Base-by-base conservation (phyloP, 768 basidiomycete genomes). In the Hygrocybe coccinea region DNA sequence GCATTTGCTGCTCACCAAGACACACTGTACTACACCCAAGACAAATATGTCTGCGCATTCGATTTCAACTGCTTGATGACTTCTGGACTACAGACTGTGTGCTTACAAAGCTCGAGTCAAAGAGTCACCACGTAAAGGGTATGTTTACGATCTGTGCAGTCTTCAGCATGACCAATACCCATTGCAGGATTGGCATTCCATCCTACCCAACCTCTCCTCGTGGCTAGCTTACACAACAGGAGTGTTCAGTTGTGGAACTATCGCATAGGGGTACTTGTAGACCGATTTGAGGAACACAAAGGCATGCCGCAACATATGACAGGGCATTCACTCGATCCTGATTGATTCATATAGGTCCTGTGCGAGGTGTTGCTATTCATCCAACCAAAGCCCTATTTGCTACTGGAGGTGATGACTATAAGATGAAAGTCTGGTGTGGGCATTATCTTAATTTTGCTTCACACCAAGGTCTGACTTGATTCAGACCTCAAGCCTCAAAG, bases 211-310 rank as follows among this genome's bases (percentile, higher is more conserved):
- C 95, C 97, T 24, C 77, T 99, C 33, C 87, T 99, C 55, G 97
- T 95, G 25, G 95, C 97, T 25, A 89, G 92, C 10, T 78, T 99
- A 57, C 95, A 99, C 73, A 97, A 95, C 77, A 95, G 97, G 44
- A 95, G 93, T 61, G 91, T 97, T 33, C 97, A 99, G 70, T 73
- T 98, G 41, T 99, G 97, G 97, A 97, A 99, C 71, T 99, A 97
- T 72, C 90, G 97, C 55, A 99, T 98, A 95, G 97, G 97, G 33
- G 95, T 97, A 24, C 71, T 99, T 56, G 95, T 98, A 25, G 97
- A 97, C 71, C 82, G 97, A 66, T 97, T 95, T 65, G 97, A 99
- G 66, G 97, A 99, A 70, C 97, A 99, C 64, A 95, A 99, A 81
- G 97, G 95, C 90, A 29, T 64, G 65, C 29, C 29, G 29, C 29